Conservation (phyloP, 208 protist genomes). For the Crithidia fasciculata region DNA sequence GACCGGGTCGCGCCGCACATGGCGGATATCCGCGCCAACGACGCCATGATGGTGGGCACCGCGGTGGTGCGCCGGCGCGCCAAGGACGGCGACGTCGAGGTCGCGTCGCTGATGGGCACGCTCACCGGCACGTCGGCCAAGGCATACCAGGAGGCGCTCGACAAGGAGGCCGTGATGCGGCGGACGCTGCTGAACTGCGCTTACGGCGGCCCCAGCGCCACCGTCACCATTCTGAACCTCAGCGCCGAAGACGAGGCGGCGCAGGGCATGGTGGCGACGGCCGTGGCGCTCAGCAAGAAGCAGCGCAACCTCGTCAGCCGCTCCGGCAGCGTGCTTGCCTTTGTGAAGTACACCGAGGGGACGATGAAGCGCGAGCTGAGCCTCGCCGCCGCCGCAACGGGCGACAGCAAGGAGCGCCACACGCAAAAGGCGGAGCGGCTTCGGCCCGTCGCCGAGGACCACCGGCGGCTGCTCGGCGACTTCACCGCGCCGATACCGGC, state of each 20-base stretch:
- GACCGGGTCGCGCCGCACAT: conserved; percentile 17
- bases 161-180: conserved; percentile 27
- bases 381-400: conserved; percentile 13
- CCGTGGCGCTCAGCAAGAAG: conserved; percentile 38
- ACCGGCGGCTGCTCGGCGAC: conserved; percentile 39
- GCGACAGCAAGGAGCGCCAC: conserved; percentile 26
- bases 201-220: conserved; percentile 49
- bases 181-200: conserved; percentile 33
- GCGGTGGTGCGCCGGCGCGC: conserved; percentile 34
- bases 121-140: conserved; percentile 31
- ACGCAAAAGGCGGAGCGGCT: conserved; percentile 41
- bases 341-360: conserved; percentile 41
- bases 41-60: conserved; percentile 40
- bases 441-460: conserved; percentile 38
- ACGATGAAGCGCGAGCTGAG: conserved; percentile 35
- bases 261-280: conserved; percentile 35
- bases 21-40: conserved; percentile 17
- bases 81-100: conserved; percentile 39
- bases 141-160: conserved; percentile 39
- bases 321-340: conserved; percentile 41
- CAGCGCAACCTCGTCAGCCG: conserved; percentile 43
- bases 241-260: conserved; percentile 30
- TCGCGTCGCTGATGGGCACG: conserved; percentile 42
- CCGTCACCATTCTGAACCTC: conserved; percentile 41
- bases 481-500: conserved; percentile 35